Percentiles rank a stretch among this genome's conserved stretches.
Conservation (phyloP, 495 filamentous ascomycete species). For the Xeromyces bisporus region DNA sequence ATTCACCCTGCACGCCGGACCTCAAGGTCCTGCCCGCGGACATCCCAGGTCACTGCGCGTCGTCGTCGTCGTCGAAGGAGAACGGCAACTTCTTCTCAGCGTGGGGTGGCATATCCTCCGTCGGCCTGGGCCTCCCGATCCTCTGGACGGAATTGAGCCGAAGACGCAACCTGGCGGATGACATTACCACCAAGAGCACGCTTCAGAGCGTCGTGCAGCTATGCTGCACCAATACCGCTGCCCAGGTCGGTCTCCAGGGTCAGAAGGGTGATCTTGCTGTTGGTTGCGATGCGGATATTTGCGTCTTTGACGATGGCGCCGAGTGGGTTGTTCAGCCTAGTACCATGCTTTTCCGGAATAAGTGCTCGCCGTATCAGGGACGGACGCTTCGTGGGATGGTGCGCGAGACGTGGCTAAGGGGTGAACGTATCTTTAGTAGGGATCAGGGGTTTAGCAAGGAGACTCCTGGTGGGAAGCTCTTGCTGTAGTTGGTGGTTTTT, state of each 20-base stretch:
- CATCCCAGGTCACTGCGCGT: slow-evolving; percentile 28
- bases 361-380: slow-evolving; percentile 85
- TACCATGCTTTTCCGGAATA: slow-evolving; percentile 87
- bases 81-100: slow-evolving; percentile 77
- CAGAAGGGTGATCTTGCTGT: slow-evolving; percentile 68
- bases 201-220: slow-evolving; percentile 66
- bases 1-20: slow-evolving; percentile 89
- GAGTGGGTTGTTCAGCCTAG: slow-evolving; percentile 51
- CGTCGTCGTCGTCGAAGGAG: slow-evolving; percentile 13
- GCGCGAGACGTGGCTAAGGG: slow-evolving; percentile 78
- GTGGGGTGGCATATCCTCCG: slow-evolving; percentile 91
- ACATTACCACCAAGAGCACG: slow-evolving; percentile 24
- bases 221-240: slow-evolving; percentile 75
- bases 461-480: slow-evolving; percentile 38
- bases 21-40: slow-evolving; percentile 71
- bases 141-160: slow-evolving; percentile 69
- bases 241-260: slow-evolving; percentile 73
- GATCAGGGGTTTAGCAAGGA: slow-evolving; percentile 43
- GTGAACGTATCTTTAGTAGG: slow-evolving; percentile 52
- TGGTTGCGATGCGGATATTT: slow-evolving; percentile 84
- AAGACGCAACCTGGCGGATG: slow-evolving; percentile 23
- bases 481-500: slow-evolving; percentile 33
- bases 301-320: slow-evolving; percentile 74
- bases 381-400: slow-evolving; percentile 65
- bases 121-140: slow-evolving; percentile 81